Conservation (phyloP, 2,329 filamentous ascomycete species). For the Parastagonospora nodorum region DNA sequence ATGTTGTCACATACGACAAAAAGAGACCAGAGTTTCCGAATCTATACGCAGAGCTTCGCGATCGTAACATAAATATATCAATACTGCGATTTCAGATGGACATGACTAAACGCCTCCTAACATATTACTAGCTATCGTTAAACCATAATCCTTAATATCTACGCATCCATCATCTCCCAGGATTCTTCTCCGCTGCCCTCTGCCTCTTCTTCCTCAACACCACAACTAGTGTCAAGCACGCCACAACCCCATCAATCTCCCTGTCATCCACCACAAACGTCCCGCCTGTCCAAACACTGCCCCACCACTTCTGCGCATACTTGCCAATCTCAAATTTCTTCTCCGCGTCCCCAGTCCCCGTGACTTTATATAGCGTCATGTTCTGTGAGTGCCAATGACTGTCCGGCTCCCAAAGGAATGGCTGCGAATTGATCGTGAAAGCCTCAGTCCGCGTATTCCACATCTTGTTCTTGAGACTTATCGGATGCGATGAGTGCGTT, state of each 20-base stretch:
- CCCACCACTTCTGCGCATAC: constrained; percentile 34
- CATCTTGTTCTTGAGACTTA: constrained; percentile 18
- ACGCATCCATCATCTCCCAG: not conserved
- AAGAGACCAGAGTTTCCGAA: too few relatives aligned
- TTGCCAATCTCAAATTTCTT: constrained; percentile 25
- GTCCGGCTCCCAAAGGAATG: constrained; percentile 28
- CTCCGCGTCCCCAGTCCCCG: constrained; percentile 14
- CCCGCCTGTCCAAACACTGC: constrained; percentile 24
- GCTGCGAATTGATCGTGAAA: constrained; percentile 22
- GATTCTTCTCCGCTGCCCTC: constrained; percentile 12
- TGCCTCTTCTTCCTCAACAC: constrained; percentile 37
- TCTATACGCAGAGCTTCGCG: too few relatives aligned
- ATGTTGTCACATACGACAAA: too few relatives aligned
- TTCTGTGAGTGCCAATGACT: constrained; percentile 20
- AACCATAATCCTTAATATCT: not conserved
- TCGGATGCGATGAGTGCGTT: constrained; percentile 14
- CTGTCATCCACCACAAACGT: constrained; percentile 26
- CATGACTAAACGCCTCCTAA: too few relatives aligned
- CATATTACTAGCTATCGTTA: too few relatives aligned
- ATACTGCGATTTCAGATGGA: too few relatives aligned
- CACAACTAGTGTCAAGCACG: constrained; percentile 26
- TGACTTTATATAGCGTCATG: constrained; percentile 29
- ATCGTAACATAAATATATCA: too few relatives aligned
- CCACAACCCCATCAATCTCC: constrained; percentile 25
- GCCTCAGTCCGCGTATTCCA: constrained; percentile 22